phyloP scores from a whole-genome alignment of 495 filamentous ascomycete genomes.

The Halenospora varia region DNA sequence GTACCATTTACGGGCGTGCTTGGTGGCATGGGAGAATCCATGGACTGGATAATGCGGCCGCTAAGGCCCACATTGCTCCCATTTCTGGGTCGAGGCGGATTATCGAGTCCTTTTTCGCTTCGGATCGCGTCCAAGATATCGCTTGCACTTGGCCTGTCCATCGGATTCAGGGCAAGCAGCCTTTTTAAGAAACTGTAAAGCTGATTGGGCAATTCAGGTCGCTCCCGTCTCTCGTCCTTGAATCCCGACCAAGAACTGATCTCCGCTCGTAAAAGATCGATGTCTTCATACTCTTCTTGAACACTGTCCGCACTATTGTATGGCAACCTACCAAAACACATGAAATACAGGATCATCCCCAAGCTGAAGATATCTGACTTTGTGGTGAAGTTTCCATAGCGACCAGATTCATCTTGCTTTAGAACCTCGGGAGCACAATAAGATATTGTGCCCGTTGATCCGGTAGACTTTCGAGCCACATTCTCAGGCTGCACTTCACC shows the following conservation, averaged over 20 bases:
- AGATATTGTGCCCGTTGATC: constrained; percentile 92
- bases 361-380: constrained; percentile 97
- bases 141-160: constrained; percentile 74
- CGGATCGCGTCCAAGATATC: constrained; percentile 83
- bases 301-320: constrained; percentile 73
- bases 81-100: constrained; percentile 39
- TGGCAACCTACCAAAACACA: constrained; percentile 89
- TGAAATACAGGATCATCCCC: constrained; percentile 97
- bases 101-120: constrained; percentile 59
- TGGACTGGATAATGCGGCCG: constrained; percentile 47
- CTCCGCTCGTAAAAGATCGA: constrained; percentile 83
- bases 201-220: constrained; percentile 80
- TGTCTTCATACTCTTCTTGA: constrained; percentile 88
- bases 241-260: constrained; percentile 87
- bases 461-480: constrained; percentile 76
- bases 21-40: constrained; percentile 48
- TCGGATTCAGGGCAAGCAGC: constrained; percentile 73
- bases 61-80: constrained; percentile 32
- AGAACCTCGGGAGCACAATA: constrained; percentile 97
- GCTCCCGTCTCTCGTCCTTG: constrained; percentile 63
- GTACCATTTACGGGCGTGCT: constrained; percentile 33
- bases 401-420: constrained; percentile 60
- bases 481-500: constrained; percentile 88
- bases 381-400: constrained; percentile 84
- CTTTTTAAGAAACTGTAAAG: constrained; percentile 81